Conservation (phyloP, 1,139 yeast genomes). For the Zygotorulaspora mrakii region DNA sequence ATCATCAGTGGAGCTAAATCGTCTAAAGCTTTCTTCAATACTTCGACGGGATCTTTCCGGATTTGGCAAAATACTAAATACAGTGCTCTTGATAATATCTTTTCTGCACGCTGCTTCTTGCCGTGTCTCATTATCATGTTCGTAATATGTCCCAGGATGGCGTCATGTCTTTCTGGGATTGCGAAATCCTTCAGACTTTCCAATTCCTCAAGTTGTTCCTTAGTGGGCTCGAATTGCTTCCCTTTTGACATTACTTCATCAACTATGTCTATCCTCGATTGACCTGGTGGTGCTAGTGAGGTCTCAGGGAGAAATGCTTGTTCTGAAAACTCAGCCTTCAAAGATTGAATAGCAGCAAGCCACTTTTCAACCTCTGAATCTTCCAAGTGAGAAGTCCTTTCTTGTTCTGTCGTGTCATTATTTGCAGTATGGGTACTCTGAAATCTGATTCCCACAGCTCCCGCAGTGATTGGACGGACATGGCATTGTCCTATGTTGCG, state of each 20-base stretch:
- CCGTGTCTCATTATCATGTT: slow-evolving; percentile 94
- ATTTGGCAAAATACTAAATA: slow-evolving; percentile 53
- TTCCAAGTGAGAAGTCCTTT: slow-evolving; percentile 19
- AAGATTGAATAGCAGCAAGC: slow-evolving; percentile 56
- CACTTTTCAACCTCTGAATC: slow-evolving; percentile 66
- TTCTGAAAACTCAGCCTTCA: slow-evolving; percentile 46
- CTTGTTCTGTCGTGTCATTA: not conserved
- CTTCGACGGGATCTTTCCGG: slow-evolving; percentile 62
- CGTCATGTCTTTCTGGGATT: slow-evolving; percentile 63
- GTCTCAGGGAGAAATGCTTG: slow-evolving; percentile 37
- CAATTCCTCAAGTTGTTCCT: slow-evolving; percentile 56
- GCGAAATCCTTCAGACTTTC: slow-evolving; percentile 48
- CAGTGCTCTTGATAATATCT: slow-evolving; percentile 68
- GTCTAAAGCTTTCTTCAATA: slow-evolving; percentile 72
- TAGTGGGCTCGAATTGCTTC: slow-evolving; percentile 52
- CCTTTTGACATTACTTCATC: slow-evolving; percentile 26
- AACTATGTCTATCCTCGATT: slow-evolving; percentile 44
- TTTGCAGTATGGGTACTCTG: slow-evolving; percentile 9
- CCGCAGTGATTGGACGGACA: slow-evolving; percentile 3
- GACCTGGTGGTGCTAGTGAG: slow-evolving; percentile 38
- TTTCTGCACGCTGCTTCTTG: slow-evolving; percentile 76
- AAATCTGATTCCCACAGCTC: slow-evolving; percentile 6
- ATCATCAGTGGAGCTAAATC: slow-evolving; percentile 81
- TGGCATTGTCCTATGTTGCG: slow-evolving; percentile 1
- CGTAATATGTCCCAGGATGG: slow-evolving; percentile 69